phyloP scores from a whole-genome alignment of 176 grass and related monocot genomes.

The Triticum timopheevii region DNA sequence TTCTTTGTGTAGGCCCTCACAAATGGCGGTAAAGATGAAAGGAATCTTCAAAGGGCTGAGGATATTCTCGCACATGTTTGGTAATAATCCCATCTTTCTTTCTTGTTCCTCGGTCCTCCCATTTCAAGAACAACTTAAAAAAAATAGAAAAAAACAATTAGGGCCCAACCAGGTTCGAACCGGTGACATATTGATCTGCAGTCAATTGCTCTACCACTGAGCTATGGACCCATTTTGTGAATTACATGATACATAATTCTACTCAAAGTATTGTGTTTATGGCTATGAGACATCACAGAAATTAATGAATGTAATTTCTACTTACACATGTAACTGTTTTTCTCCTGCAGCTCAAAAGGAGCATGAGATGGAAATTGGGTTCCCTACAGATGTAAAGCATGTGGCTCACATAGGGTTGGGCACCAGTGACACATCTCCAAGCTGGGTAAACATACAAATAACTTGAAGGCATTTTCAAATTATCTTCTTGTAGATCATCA shows the following conservation, averaged over 20 bases:
- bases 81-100: constrained; percentile 41
- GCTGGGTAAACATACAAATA: constrained; percentile 69
- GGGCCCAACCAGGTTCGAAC: background rate
- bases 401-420: constrained; percentile 89
- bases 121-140: background rate
- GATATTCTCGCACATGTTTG: constrained; percentile 85
- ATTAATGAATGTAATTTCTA: background rate
- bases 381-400: constrained; percentile 90
- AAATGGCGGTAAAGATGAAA: constrained; percentile 81
- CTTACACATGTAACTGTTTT: background rate
- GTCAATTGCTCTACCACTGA: background rate
- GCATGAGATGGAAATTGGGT: constrained; percentile 91
- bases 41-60: constrained; percentile 82
- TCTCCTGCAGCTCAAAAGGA: constrained; percentile 69
- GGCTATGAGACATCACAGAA: background rate
- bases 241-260: too few species aligned
- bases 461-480: background rate
- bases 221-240: background rate
- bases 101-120: background rate
- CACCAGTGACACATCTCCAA: constrained; percentile 54
- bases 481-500: background rate
- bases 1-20: background rate
- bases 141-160: too few species aligned
- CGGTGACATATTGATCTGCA: background rate
- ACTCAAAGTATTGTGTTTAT: background rate